Base-by-base conservation (phyloP, 768 basidiomycete species). In the Xerocomellus intermedius region DNA sequence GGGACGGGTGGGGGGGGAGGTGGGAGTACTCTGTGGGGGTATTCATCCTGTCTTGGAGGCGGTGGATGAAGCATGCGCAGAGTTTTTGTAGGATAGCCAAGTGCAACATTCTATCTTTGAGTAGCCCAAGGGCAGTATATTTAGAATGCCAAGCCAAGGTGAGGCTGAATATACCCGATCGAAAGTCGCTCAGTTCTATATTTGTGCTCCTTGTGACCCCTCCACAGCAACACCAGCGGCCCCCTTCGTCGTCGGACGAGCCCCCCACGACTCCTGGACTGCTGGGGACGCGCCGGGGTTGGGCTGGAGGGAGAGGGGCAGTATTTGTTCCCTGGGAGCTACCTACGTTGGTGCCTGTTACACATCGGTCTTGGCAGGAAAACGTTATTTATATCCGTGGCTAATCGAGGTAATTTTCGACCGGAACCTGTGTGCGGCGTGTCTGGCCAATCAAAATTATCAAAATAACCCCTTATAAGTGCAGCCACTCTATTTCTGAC, bases 91-190 rank as follows among this genome's bases (percentile, higher is more conserved):
- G 71, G 65, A 61, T 66, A 69, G 76, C 75, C 75, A 76, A 77
- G 75, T 71, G 60, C 64, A 73, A 73, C 65, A 61, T 68, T 73
- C 75, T 77, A 77, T 77, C 76, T 77, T 77, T 77, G 74, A 72
- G 60, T 61, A 65, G 64, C 61, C 56, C 68, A 66, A 50, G 55
- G 41, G 56, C 32, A 51, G 69, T 74, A 77, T 67, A 71, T 67
- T 73, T 76, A 76, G 75, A 71, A 72, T 63, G 75, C 75, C 75
- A 76, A 76, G 75, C 73, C 67, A 69, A 73, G 53, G 67, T 62
- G 70, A 73, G 70, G 70, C 70, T 67, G 64, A 69, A 57, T 59
- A 57, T 59, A 64, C 56, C 68, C 68, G 70, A 72, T 24, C 24
- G 24, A 59, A 47, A 43, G 54, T 56, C 48, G 49, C 44, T 53